Percentiles rank a stretch among this genome's conserved stretches.
phyloP scores from a whole-genome alignment of 202 grass and related monocot species.

The Alloteropsis angusta region DNA sequence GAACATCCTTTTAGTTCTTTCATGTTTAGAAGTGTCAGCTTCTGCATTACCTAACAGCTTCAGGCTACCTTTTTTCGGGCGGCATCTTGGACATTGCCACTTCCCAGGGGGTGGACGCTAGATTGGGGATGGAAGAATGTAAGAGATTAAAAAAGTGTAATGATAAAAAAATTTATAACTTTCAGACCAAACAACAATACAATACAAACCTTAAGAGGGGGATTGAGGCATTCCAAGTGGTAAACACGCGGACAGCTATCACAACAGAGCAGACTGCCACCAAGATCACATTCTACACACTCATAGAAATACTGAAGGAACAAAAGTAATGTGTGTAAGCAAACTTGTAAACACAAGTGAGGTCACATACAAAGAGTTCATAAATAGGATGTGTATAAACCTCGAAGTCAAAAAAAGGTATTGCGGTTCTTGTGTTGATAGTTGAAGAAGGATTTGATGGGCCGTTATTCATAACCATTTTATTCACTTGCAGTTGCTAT shows the following conservation, averaged over 20 bases:
- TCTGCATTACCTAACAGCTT: conserved; percentile 37
- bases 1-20: conserved; percentile 46
- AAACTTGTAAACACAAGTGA: conserved; percentile 8
- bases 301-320: conserved; percentile 82
- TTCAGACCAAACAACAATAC: background rate
- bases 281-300: conserved; percentile 85
- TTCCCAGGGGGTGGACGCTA: conserved; percentile 75
- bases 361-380: conserved; percentile 18
- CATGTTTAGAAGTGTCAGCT: conserved; percentile 52
- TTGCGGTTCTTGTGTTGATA: background rate
- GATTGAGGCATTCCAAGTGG: conserved; percentile 90
- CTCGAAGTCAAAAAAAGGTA: background rate
- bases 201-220: conserved; percentile 80
- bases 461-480: conserved; percentile 1
- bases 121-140: conserved; percentile 24
- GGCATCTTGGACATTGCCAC: conserved; percentile 84
- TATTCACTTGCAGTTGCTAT: background rate
- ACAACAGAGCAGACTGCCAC: conserved; percentile 95
- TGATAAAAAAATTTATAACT: background rate
- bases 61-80: conserved; percentile 44
- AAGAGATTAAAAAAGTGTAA: conserved; percentile 30
- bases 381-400: conserved; percentile 8
- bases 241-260: conserved; percentile 83
- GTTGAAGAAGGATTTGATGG: background rate
- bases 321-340: conserved; percentile 32